Percentiles rank a stretch among this genome's conserved stretches.
Conservation (phyloP, 495 filamentous ascomycete genomes). For the Tuber brumale region DNA sequence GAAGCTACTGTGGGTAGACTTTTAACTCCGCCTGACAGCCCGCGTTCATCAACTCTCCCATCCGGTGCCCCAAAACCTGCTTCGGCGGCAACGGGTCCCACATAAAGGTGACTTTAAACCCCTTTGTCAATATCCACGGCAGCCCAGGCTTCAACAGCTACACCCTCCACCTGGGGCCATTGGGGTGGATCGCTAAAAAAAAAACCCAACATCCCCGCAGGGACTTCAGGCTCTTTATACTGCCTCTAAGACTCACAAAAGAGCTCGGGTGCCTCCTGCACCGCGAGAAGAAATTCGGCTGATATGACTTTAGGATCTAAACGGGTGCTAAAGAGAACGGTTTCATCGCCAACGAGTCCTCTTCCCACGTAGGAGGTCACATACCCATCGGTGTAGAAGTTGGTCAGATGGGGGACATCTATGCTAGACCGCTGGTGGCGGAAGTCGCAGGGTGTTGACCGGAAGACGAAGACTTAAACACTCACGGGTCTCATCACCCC, state of each 20-base stretch:
- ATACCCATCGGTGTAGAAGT: conserved; percentile 52
- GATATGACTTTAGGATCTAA: conserved; percentile 46
- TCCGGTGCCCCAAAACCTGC: conserved; percentile 34
- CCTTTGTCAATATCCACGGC: background rate
- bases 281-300: conserved; percentile 8
- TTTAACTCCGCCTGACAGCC: conserved; percentile 41
- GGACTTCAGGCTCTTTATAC: conserved; percentile 7
- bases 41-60: conserved; percentile 37
- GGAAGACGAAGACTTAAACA: background rate
- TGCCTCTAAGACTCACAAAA: background rate
- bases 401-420: conserved; percentile 46
- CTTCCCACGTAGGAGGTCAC: conserved; percentile 53
- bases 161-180: conserved; percentile 14
- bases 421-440: conserved; percentile 51
- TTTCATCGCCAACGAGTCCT: conserved; percentile 9
- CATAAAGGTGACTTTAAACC: conserved; percentile 12
- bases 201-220: conserved; percentile 15
- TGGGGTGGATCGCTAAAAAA: background rate
- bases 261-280: background rate
- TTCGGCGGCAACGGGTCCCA: conserved; percentile 43
- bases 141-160: conserved; percentile 41
- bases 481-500: conserved; percentile 5
- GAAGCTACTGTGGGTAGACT: conserved; percentile 47
- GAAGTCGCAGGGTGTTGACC: conserved; percentile 40
- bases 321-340: conserved; percentile 36